Base-by-base conservation (phyloP, 2,329 filamentous ascomycete species). In the Kalaharituber pfeilii region DNA sequence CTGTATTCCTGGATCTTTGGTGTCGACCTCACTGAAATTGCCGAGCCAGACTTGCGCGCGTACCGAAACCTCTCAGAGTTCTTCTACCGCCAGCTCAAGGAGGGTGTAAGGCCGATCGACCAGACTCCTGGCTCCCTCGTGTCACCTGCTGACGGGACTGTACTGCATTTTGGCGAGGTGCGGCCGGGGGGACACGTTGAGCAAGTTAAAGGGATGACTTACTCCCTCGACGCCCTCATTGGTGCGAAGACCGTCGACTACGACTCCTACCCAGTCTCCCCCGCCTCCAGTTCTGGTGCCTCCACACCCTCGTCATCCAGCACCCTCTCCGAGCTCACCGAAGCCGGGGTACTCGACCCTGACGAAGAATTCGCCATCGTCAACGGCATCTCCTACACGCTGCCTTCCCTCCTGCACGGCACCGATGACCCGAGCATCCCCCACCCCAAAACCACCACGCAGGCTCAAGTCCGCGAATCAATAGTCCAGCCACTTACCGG, bases 191-290 rank as follows among this genome's bases (percentile, higher is more conserved):
- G 89, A 49, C 86, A 95, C 65, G 93, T 98, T 44, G 91, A 98
- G 68, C 91, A 98, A 70, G 89, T 98, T 60, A 98, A 98, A 70
- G 91, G 91, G 57, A 91, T 98, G 75, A 98, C 91, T 0, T 98
- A 98, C 70, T 94, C 82, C 61, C 77, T 98, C 53, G 91, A 98
- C 66, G 88, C 91, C 6, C 76, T 98, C 1, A 76, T 98, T 1
- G 91, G 91, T 51, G 80, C 53, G 13, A 56, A 59, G 26, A 20
- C 28, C 7, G 8, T 18, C n/a, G n/a, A 26, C 47, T 26, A 50
- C 5, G 42, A 47, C 18, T 36, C n/a, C 30, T 25, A 18, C 42
- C 42, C 42, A 15, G 20, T 18, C 33, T 18, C 33, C 15, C 7
- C 33, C 33, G 33, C 33, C 33, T 39, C 33, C 33, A n/a, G n/a